A percentile compares a stretch with the other conserved stretches of the same genome.
Conservation (phyloP, 225 moss, liverwort and hornwort species). For the Marchantia polymorpha region DNA sequence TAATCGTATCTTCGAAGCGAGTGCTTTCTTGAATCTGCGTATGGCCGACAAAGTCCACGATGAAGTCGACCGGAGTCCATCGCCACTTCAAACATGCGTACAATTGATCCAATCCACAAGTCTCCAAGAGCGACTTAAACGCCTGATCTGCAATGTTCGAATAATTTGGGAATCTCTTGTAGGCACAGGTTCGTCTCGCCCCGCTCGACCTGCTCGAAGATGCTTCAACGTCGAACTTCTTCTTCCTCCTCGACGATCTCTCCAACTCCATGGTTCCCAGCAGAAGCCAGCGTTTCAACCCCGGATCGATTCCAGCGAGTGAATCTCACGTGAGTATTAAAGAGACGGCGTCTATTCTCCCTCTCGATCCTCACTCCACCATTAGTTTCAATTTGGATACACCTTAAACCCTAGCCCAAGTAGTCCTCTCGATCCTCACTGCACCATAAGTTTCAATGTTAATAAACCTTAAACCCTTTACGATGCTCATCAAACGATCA, state of each 20-base stretch:
- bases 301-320: too few species aligned
- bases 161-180: neutral
- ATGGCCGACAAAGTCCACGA: conserved; percentile 13
- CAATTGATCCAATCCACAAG: neutral
- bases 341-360: too few species aligned
- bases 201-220: neutral
- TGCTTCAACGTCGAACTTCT: neutral
- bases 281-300: too few species aligned
- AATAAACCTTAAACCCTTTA: too few species aligned
- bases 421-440: too few species aligned
- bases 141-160: neutral
- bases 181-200: neutral
- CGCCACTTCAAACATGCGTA: neutral
- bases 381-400: too few species aligned
- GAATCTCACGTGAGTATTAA: too few species aligned
- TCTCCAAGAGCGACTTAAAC: neutral
- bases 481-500: too few species aligned
- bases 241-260: neutral
- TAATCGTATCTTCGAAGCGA: neutral
- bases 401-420: too few species aligned
- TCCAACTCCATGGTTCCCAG: neutral
- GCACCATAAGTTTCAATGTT: too few species aligned
- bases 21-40: neutral
- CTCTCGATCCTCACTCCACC: too few species aligned
- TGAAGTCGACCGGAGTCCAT: conserved; percentile 15